Evolutionary conservation across 352 stramenopile species (phyloP).

Genomic region (Pythium scleroteichum): DNA sequence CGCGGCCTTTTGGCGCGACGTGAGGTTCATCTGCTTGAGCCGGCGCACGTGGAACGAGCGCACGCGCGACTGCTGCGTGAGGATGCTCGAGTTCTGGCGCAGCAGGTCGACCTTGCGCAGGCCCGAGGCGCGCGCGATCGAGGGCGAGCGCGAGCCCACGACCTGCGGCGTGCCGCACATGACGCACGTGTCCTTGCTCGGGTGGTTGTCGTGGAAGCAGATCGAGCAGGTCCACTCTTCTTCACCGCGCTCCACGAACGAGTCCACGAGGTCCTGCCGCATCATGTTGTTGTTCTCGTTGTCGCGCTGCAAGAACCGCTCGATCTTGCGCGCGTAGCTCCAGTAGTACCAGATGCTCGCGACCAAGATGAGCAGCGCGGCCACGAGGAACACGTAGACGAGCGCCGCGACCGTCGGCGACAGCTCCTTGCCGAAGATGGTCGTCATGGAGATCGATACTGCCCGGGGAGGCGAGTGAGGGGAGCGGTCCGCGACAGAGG

Average conservation of each 20-base stretch:
- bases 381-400: conserved; percentile 75
- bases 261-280: conserved; percentile 83
- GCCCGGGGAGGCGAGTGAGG: conserved; percentile 3
- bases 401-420: conserved; percentile 62
- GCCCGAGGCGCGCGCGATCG: conserved; percentile 65
- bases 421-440: conserved; percentile 80
- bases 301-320: conserved; percentile 78
- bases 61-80: conserved; percentile 81
- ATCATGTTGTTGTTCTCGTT: conserved; percentile 91
- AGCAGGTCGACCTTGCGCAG: conserved; percentile 66
- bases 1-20: conserved; percentile 73
- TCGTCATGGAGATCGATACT: conserved; percentile 50
- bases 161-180: conserved; percentile 81
- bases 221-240: conserved; percentile 87
- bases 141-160: conserved; percentile 58
- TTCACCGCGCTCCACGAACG: conserved; percentile 77
- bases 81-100: conserved; percentile 64
- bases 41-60: conserved; percentile 82
- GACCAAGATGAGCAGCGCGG: conserved; percentile 69
- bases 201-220: conserved; percentile 88
- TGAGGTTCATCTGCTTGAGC: conserved; percentile 87
- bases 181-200: conserved; percentile 75
- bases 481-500: too few relatives aligned
- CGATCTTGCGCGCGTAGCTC: conserved; percentile 87
- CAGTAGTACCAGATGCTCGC: conserved; percentile 87